These are phyloP conservation scores for Huiozyma sinensis DNA, from an alignment of 805 yeast species.

Conservation along the genomic window DNA sequence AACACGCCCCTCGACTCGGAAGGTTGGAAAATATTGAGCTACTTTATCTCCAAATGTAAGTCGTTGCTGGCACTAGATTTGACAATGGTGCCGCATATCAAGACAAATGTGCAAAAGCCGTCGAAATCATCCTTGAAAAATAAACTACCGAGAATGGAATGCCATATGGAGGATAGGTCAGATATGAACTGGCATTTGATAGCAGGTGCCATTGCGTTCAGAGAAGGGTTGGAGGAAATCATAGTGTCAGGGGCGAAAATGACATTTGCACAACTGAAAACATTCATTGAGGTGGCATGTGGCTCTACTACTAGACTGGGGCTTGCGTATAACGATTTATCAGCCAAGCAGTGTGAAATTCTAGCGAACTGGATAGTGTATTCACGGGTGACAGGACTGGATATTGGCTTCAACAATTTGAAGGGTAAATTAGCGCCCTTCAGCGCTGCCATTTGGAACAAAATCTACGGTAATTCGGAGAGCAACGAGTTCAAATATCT, in stretches of 20 bases:
- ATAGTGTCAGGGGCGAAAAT: constrained; percentile 75
- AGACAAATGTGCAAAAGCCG: constrained; percentile 30
- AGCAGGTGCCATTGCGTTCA: constrained; percentile 59
- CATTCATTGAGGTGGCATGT: constrained; percentile 53
- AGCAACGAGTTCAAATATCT: constrained; percentile 34
- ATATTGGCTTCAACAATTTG: constrained; percentile 73
- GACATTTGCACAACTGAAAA: constrained; percentile 40
- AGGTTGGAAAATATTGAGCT: constrained; percentile 77
- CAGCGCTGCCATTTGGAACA: constrained; percentile 16
- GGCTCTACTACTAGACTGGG: constrained; percentile 56
- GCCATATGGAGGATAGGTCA: constrained; percentile 36
- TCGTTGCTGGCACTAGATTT: constrained; percentile 51
- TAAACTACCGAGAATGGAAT: constrained; percentile 29
- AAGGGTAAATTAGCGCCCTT: constrained; percentile 27
- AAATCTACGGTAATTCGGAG: constrained; percentile 16
- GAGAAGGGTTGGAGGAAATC: constrained; percentile 75
- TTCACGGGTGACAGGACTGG: constrained; percentile 52
- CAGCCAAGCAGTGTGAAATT: constrained; percentile 43
- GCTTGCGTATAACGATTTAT: constrained; percentile 64
- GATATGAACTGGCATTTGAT: constrained; percentile 78
- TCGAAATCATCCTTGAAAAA: constrained; percentile 25
- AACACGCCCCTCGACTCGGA: constrained; percentile 64
- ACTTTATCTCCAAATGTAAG: constrained; percentile 59
- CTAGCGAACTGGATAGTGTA: constrained; percentile 49
- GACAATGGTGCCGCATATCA: constrained; percentile 36